Evolutionary conservation across 2,329 filamentous ascomycete genomes (phyloP).

Genomic region (Fusarium subglutinans): DNA sequence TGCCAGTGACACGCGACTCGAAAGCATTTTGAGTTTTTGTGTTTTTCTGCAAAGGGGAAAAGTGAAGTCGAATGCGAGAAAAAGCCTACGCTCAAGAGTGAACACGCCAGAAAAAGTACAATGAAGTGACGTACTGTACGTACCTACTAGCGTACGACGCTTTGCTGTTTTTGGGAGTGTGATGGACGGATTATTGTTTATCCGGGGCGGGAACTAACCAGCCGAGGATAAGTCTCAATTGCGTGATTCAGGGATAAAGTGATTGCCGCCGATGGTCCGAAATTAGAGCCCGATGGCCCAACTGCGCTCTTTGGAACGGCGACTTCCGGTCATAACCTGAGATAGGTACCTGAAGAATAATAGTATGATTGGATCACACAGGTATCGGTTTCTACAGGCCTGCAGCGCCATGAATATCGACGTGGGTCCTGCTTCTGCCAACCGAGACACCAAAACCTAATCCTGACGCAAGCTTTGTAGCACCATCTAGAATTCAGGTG

Average conservation of each 20-base stretch:
- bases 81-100: constrained; percentile 4
- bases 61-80: constrained; percentile 5
- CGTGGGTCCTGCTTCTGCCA: fast-evolving
- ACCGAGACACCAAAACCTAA: not conserved
- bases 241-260: constrained; percentile 29
- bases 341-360: not conserved
- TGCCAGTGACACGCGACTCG: constrained; percentile 25
- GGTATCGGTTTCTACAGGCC: fast-evolving
- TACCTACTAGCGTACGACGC: not conserved
- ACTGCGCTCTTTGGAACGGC: not conserved
- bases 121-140: constrained; percentile 19
- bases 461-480: fast-evolving
- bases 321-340: not conserved
- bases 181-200: not conserved
- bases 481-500: no score
- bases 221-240: constrained; percentile 11
- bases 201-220: not conserved
- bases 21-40: constrained; percentile 33
- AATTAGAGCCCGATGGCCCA: constrained; percentile 8
- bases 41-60: not conserved
- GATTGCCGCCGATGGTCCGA: constrained; percentile 25
- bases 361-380: not conserved
- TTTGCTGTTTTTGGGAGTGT: not conserved
- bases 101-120: constrained; percentile 24
- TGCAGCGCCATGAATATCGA: fast-evolving